Evolutionary conservation across 352 stramenopile genomes (phyloP).

Genomic region (Blastocystis sp.): DNA sequence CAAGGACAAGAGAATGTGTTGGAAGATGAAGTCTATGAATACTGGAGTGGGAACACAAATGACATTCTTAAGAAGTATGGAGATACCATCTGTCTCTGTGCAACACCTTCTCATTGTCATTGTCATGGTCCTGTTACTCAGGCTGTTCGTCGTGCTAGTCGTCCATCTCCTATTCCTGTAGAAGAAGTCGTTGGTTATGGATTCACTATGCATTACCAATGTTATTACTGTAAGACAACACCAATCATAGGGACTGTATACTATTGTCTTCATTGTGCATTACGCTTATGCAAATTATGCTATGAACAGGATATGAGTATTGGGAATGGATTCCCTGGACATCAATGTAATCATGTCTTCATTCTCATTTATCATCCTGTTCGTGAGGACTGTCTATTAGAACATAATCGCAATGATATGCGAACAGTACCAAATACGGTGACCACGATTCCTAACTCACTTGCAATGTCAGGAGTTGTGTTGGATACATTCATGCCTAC

Average conservation of each 20-base stretch:
- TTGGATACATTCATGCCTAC: conserved; percentile 40
- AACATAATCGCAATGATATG: conserved; percentile 55
- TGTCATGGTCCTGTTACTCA: neutral
- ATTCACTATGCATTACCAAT: neutral
- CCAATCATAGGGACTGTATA: conserved; percentile 38
- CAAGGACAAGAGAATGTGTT: neutral
- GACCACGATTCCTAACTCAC: neutral
- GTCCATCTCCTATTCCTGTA: neutral
- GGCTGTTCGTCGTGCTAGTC: neutral
- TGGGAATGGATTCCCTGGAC: neutral
- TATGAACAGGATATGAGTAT: conserved; percentile 24
- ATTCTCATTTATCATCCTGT: conserved; percentile 23
- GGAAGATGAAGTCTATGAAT: neutral
- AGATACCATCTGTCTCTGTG: conserved; percentile 19
- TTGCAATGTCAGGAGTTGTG: neutral
- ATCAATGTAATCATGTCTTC: conserved; percentile 59
- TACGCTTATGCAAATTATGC: neutral
- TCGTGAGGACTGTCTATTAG: neutral
- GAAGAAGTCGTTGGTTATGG: neutral
- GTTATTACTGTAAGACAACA: conserved; percentile 13
- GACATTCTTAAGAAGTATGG: neutral
- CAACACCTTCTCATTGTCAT: neutral
- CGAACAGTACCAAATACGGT: neutral
- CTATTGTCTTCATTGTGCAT: conserved; percentile 34
- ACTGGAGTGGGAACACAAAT: neutral